Evolutionary conservation across 2,329 filamentous ascomycete genomes (phyloP), one percentile per base, ranked within the genome.

Genomic region (Aspergillus texensis): DNA sequence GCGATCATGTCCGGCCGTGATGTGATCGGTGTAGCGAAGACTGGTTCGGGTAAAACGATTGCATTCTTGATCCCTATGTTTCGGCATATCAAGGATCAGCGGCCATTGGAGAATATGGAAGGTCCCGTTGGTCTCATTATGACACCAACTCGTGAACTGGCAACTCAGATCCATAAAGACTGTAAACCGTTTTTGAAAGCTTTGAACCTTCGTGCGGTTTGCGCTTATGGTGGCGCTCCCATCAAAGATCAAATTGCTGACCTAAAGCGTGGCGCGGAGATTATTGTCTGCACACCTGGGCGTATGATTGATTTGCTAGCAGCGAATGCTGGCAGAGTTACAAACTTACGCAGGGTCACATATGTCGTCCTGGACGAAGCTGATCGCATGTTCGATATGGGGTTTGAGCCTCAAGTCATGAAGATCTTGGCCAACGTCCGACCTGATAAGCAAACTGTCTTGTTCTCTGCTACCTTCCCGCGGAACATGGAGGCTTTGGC

Each of bases 301-400:
- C 91, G 95, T 62, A 91, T 98, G 85, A 97, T 99, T 72, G 95
- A 99, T 82, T 86, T 99, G 21, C 83, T 99, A 36, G 92, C 93
- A 46, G 93, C 94, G 58, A 99, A 98, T 75, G 90, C 92, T 68
- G 94, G 94, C n/a, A 88, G 94, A 66, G 94, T 98, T 11, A 96
- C 94, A 14, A 98, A 96, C 73, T 84, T 99, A 62, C 89, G 87
- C 69, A 87, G 95, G 67, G 92, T 97, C 14, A 95, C 93, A 0
- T 99, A 98, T 76, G 89, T 97, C 28, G 95, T 99, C 12, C 86
- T 99, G 45, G 95, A 99, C 75, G 95, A 99, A 80, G 95, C 95
- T 55, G 95, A 99, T 79, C 91, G 95, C 66, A 98, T 99, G 95
- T 97, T 98, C 75, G 95, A 99, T 77, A 98, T 99, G 95, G 95